Base-by-base conservation (phyloP, 257 asterid species). In the Voacanga thouarsii region DNA sequence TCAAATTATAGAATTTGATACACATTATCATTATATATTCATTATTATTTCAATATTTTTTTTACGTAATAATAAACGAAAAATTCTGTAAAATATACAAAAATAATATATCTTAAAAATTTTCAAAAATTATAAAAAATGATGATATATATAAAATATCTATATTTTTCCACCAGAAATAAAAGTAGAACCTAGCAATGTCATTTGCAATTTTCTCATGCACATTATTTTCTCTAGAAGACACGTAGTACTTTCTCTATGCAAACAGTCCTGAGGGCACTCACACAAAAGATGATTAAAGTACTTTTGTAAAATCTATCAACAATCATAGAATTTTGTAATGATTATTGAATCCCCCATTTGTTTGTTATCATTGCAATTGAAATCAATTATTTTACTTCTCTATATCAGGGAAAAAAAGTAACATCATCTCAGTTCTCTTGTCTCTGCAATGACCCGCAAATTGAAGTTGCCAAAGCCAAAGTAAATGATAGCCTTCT, bases 301-400 rank as follows among this genome's bases (percentile, higher is more conserved):
- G 66, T 59, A 64, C 39, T 79, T 74, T 49, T 47, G 21, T 16
- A 37, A 65, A 65, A 65, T 18, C 24, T 33, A 65, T 18, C 21
- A 33, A 33, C 30, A 72, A 68, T 61, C 65, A 72, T 49, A 72
- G 68, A 55, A 45, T 49, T 78, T 21, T 72, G 69, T 79, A 79
- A 79, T 79, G 71, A 65, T 65, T 63, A 79, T 79, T 79, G 60
- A 63, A 79, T 72, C 78, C 74, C 64, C 74, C 82, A 72, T 72
- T 63, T 33, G 68, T 19, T 63, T 61, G 77, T 50, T 49, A 72
- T 79, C n/a, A 72, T 79, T 72, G 64, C 74, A 50, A 24, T 16
- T 49, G 33, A 47, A 71, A 47, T 72, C 15, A 72, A 45, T 55
- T 66, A 68, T 73, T 77, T 72, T 68, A 78, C 57, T 75, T 77